A percentile compares a stretch with the other conserved stretches of the same genome.
Evolutionary conservation across 805 yeast genomes (phyloP).

Genomic region (Sugiyamaella marilandica): DNA sequence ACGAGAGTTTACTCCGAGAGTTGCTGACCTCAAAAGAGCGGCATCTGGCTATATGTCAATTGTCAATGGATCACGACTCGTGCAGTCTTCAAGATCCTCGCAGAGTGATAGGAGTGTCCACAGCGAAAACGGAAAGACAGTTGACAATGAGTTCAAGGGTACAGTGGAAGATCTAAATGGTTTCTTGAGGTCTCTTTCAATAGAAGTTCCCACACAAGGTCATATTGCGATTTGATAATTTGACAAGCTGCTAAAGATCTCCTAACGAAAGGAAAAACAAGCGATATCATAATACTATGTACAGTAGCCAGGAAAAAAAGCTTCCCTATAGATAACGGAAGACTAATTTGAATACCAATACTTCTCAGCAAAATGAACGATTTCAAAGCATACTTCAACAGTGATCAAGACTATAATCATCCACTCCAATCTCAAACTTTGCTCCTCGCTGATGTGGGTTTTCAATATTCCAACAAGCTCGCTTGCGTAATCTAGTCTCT

Average conservation of each 20-base stretch:
- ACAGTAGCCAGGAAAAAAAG: background rate
- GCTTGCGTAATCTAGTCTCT: slow-evolving; percentile 84
- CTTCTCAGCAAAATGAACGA: slow-evolving; percentile 65
- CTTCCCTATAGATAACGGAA: background rate
- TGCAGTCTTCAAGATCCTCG: background rate
- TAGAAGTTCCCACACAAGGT: background rate
- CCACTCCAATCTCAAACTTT: slow-evolving; percentile 78
- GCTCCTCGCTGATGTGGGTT: slow-evolving; percentile 68
- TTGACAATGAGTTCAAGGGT: background rate
- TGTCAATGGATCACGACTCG: background rate
- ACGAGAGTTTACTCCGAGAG: slow-evolving; percentile 18
- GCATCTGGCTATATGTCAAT: slow-evolving; percentile 12
- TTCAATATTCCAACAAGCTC: slow-evolving; percentile 80
- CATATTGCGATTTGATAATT: background rate
- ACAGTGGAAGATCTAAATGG: slow-evolving; percentile 6
- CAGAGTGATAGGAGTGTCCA: slow-evolving; percentile 4
- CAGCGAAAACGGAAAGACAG: background rate
- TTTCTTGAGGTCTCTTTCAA: slow-evolving; percentile 9
- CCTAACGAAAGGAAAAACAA: background rate
- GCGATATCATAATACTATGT: background rate
- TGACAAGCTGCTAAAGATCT: background rate
- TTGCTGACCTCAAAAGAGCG: slow-evolving; percentile 20
- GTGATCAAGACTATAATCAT: slow-evolving; percentile 76
- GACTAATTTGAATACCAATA: slow-evolving; percentile 20
- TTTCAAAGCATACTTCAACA: slow-evolving; percentile 81